Conservation (phyloP, 305 asterid species). For the Caryopteris hybrid region DNA sequence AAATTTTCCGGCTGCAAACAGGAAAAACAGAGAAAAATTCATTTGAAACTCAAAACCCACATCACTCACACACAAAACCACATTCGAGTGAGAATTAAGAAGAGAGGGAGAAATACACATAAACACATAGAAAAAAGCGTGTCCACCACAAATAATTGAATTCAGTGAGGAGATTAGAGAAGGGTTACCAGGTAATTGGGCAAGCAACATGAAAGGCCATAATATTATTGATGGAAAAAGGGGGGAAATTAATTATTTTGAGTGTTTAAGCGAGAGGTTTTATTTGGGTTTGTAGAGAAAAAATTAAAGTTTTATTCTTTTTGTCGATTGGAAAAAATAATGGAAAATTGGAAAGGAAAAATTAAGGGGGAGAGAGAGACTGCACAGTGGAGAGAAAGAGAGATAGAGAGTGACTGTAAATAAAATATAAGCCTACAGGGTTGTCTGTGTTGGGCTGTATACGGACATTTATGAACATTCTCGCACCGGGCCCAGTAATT, state of each 20-base stretch:
- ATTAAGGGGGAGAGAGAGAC: background rate
- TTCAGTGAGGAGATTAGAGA: constrained; percentile 15
- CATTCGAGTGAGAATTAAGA: constrained; percentile 18
- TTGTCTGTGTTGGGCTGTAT: background rate
- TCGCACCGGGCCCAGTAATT: background rate
- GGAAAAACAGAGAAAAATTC: constrained; percentile 19
- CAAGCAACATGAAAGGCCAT: constrained; percentile 83
- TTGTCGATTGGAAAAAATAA: constrained; percentile 14
- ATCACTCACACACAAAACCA: constrained; percentile 28
- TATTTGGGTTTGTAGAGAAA: constrained; percentile 15
- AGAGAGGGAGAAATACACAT: constrained; percentile 12
- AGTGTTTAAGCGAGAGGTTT: constrained; percentile 20
- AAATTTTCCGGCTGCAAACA: constrained; percentile 75
- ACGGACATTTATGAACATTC: no score
- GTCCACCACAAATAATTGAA: constrained; percentile 15
- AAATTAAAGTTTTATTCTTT: constrained; percentile 6
- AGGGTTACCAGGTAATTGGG: constrained; percentile 88
- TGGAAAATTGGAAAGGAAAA: constrained; percentile 21
- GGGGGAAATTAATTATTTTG: constrained; percentile 22
- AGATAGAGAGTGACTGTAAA: no score
- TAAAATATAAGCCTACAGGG: background rate
- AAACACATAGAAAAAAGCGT: constrained; percentile 10
- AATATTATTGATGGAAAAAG: constrained; percentile 12
- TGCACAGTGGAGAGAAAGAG: background rate
- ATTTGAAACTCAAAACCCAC: constrained; percentile 26